Conservation (phyloP, 495 filamentous ascomycete genomes). For the Xylaria sp. region DNA sequence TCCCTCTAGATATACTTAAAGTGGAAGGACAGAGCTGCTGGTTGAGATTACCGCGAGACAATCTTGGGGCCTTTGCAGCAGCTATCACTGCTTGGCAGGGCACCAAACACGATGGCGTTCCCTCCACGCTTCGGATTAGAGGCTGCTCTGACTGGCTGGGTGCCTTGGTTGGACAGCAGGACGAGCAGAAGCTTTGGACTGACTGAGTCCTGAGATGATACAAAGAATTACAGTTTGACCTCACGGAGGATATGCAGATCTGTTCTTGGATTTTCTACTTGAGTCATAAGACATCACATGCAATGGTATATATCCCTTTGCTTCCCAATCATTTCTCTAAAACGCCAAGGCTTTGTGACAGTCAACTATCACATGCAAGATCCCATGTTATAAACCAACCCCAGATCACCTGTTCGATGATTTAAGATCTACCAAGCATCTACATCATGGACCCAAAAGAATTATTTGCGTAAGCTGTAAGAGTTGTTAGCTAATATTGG, state of each 20-base stretch:
- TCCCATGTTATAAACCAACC: slow-evolving; percentile 33
- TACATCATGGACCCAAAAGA: slow-evolving; percentile 71
- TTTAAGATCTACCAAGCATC: slow-evolving; percentile 29
- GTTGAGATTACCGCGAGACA: slow-evolving; percentile 76
- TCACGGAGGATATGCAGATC: not conserved
- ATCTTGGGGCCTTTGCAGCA: slow-evolving; percentile 62
- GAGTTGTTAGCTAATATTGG: slow-evolving; percentile 39
- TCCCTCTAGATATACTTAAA: slow-evolving; percentile 81
- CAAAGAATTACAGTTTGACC: not conserved
- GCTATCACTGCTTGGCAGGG: slow-evolving; percentile 74
- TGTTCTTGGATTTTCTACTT: not conserved
- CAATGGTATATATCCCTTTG: slow-evolving; percentile 28
- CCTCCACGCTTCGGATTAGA: slow-evolving; percentile 44
- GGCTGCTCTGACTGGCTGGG: slow-evolving; percentile 57
- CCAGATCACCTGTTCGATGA: slow-evolving; percentile 30
- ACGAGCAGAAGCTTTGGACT: slow-evolving; percentile 47
- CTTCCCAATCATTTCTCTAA: slow-evolving; percentile 30
- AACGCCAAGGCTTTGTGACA: slow-evolving; percentile 39
- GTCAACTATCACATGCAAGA: slow-evolving; percentile 39
- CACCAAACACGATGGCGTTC: slow-evolving; percentile 55
- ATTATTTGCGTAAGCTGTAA: slow-evolving; percentile 80
- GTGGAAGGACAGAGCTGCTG: slow-evolving; percentile 64
- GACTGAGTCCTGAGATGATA: slow-evolving; percentile 29
- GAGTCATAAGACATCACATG: slow-evolving; percentile 11
- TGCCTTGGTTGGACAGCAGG: slow-evolving; percentile 47